These are phyloP conservation scores for Leptographium lundbergii DNA, from an alignment of 2,329 filamentous ascomycete genomes.

Conservation along the genomic window DNA sequence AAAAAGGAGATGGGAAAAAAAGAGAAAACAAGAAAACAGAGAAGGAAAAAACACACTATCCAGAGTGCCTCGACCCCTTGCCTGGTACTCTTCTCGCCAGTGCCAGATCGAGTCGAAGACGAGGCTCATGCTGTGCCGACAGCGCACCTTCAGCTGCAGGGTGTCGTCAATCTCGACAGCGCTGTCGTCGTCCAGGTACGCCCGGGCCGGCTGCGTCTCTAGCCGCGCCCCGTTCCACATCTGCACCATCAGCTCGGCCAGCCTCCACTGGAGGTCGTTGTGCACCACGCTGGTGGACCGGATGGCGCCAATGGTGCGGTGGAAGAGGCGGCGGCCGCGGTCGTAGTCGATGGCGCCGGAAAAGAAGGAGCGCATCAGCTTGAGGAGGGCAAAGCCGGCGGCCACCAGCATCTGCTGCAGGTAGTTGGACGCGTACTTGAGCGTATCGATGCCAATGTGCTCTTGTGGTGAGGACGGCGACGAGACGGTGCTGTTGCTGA, in stretches of 20 bases:
- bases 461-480: conserved; percentile 29
- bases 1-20: conserved; percentile 13
- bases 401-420: conserved; percentile 80
- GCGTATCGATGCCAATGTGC: conserved; percentile 36
- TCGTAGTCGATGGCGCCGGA: conserved; percentile 58
- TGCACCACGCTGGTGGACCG: conserved; percentile 60
- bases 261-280: conserved; percentile 67
- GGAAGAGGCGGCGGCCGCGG: conserved; percentile 55
- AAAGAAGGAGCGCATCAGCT: conserved; percentile 68
- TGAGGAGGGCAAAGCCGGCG: conserved; percentile 63
- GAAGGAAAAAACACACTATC: conserved; percentile 44
- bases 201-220: conserved; percentile 29
- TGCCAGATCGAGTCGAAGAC: conserved; percentile 79
- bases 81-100: conserved; percentile 70
- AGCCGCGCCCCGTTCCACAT: conserved; percentile 64
- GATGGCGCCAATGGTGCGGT: conserved; percentile 57
- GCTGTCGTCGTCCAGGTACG: conserved; percentile 36
- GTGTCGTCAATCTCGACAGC: conserved; percentile 50
- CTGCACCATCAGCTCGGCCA: conserved; percentile 77
- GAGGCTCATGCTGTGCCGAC: conserved; percentile 72
- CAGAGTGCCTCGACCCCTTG: conserved; percentile 54
- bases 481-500: conserved; percentile 36
- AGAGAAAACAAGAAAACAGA: neutral
- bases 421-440: conserved; percentile 61
- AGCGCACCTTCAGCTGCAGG: conserved; percentile 69